Conservation (phyloP, 306 rosid species). For the Fagus sylvatica region DNA sequence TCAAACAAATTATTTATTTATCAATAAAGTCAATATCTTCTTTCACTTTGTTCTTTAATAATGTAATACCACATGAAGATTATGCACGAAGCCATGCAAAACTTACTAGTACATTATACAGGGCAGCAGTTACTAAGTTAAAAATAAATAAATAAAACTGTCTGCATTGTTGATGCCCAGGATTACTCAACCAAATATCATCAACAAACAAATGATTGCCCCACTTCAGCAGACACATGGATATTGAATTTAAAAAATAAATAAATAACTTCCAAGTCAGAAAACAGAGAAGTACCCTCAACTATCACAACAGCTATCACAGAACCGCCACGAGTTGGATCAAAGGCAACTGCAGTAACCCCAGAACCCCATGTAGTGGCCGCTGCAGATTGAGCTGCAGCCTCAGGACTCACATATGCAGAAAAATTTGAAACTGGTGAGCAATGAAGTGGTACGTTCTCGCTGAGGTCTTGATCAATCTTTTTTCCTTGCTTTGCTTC, state of each 20-base stretch:
- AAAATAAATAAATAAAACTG: not conserved
- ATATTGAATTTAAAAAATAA: not conserved
- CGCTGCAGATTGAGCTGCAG: slow-evolving; percentile 96
- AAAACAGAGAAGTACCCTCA: slow-evolving; percentile 63
- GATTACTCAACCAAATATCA: not conserved
- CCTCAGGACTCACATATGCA: slow-evolving; percentile 96
- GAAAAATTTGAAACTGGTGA: slow-evolving; percentile 98
- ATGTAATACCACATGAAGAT: not conserved
- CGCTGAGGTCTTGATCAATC: slow-evolving; percentile 61
- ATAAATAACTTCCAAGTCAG: not conserved
- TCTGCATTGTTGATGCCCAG: not conserved
- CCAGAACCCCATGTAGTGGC: slow-evolving; percentile 99
- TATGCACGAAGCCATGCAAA: not conserved
- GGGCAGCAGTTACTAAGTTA: slow-evolving; percentile 3
- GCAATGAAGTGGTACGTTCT: slow-evolving; percentile 79
- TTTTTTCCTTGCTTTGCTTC: slow-evolving; percentile 76
- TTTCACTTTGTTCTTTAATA: no score
- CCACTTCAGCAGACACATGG: not conserved
- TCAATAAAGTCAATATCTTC: no score
- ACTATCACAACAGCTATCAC: slow-evolving; percentile 94
- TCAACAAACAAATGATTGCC: not conserved
- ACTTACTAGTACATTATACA: not conserved
- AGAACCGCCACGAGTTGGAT: slow-evolving; percentile 96
- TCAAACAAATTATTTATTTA: no score
- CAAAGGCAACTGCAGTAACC: slow-evolving; percentile 97